Base-by-base conservation (phyloP, 2,329 filamentous ascomycete species). In the Stylonectria norvegica region DNA sequence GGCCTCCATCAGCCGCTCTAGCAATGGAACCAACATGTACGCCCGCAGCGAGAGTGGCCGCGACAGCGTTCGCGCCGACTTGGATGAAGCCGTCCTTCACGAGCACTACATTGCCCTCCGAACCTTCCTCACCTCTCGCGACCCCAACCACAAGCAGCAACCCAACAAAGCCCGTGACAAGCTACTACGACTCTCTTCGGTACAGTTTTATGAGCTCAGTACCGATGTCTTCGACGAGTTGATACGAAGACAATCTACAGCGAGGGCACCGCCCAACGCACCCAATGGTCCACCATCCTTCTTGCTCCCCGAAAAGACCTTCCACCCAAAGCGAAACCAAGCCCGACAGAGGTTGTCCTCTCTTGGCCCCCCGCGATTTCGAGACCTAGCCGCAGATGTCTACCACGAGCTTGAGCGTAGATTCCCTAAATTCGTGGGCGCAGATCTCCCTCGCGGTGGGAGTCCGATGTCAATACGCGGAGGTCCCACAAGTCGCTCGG, bases 201-300 rank as follows among this genome's bases (percentile, higher is more conserved):
- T 95, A 19, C 93, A 98, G 65, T 97, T 98, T 65, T 89, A 95
- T 66, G 93, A 98, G 69, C 77, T 98, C 48, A 96, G 90, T 67
- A 97, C 91, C 42, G 93, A 98, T 68, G 91, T 98, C 28, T 97
- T 86, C 67, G 93, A 98, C 66, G 93, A 98, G 68, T 74, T 97
- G 50, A 75, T 94, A 53, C 84, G 93, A 44, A 81, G 93, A 49
- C 90, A 97, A 65, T 79, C 86, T 50, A 74, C 75, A 36, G 75
- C 75, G 38, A 69, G 79, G 46, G 69, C 70, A 39, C 70, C 73
- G 12, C 70, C 75, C 16, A 76, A 73, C 52, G 71, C 72, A 17
- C 71, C 72, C 34, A 72, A 69, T 47, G 64, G 67, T 4, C 75
- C 77, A n/a, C 87, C 89, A 2, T 70, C 79, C 10, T 94, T 82